Evolutionary conservation across 306 rosid genomes (phyloP), one percentile per base, ranked within the genome.

Genomic region (Hippophae rhamnoides): DNA sequence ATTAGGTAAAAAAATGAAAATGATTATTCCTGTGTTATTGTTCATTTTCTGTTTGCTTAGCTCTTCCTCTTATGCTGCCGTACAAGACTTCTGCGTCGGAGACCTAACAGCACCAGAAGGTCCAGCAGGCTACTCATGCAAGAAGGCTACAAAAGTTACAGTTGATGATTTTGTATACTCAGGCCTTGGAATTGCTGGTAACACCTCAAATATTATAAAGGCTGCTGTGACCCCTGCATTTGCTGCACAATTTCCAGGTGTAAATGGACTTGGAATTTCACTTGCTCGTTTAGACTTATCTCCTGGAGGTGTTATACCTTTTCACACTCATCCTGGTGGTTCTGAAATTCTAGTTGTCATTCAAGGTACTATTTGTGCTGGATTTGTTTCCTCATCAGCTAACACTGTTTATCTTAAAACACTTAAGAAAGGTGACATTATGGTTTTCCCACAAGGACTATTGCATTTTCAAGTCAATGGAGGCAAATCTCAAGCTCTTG

Each of bases 191-290:
- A 45, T 5, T 38, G 47, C 79, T 1, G 95, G 78, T 60, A 89
- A 86, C 80, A 76, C 73, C 66, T 13, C 83, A 41, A 82, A 66
- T 69, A 66, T 86, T 9, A 89, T 89, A 43, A 72, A 45, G 7
- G 97, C 94, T 7, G 84, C 97, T 0, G 95, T 89, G 3, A 74
- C 88, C 8, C 87, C 97, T 0, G 97, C 88, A 52, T 89, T 89
- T 61, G 95, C 82, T 25, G 79, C 43, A 5, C 94, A 89, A 49
- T 86, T 78, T 40, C 90, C 94, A 0, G 94, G 81, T 2, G 55
- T 89, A 0, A 90, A 90, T 27, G 94, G 95, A 3, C 90, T 86
- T 7, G 97, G 86, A 3, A 47, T 86, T 45, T 90, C 97, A 0
- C 53, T 75, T 0, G 84, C 78, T 26, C 60, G 94, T 65, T 60